Evolutionary conservation across 768 basidiomycete genomes (phyloP), one percentile per base, ranked within the genome.

Genomic region (Hypholoma fasciculare): DNA sequence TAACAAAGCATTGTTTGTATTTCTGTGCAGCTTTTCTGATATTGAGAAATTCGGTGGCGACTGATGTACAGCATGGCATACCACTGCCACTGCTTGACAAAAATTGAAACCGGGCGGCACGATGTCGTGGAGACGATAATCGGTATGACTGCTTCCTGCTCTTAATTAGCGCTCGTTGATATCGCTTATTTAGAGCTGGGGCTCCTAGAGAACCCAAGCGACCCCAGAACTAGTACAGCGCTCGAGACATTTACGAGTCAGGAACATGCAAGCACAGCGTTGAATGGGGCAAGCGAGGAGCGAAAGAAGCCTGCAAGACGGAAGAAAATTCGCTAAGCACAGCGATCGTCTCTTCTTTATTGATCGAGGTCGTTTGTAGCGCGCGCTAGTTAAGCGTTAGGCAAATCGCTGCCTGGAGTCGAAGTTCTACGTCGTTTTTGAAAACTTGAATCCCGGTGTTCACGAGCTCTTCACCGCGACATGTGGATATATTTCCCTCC

Each of bases 181-280:
- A 7, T 34, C 30, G 30, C 40, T 42, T 37, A 47, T 27, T 42
- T 55, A 13, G 44, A 30, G 27, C 44, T 54, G 26, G 42, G n/a
- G 27, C 34, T 26, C 14, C 13, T 55, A 16, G 19, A 36, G 44
- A n/a, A 23, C 34, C 16, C 7, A 6, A 14, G 13, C 40, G 5
- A 14, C 17, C 40, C 40, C 13, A 42, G 5, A 14, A 16, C n/a
- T 40, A n/a, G n/a, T n/a, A n/a, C 16, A 3, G 51, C 40, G 11
- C 51, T 38, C 39, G 51, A 52, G 51, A 52, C 51, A 52, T 39
- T 58, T 47, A 34, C 34, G 30, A 23, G 30, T 19, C 52, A 27
- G 43, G 20, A 58, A 58, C 57, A 58, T 58, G 42, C 57, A 58
- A 57, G 37, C n/a, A n/a, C 40, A 20, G 38, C 23, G 37, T 52